Percentiles rank a stretch among this genome's conserved stretches.
Conservation (phyloP, 2,329 filamentous ascomycete genomes). For the Diaporthe citrichinensis region DNA sequence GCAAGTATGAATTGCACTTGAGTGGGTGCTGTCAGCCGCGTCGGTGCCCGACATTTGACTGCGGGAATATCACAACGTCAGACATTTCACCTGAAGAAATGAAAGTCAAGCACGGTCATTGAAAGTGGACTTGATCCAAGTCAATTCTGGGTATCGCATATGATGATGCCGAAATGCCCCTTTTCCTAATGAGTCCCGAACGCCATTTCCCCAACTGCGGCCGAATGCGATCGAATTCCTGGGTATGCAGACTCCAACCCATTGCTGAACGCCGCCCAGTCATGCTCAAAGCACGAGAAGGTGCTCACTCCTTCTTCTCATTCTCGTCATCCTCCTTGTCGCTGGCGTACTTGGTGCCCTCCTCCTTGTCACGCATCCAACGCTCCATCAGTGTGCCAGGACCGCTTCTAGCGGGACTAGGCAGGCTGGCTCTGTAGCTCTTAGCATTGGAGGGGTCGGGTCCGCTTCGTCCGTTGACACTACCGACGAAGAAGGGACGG, state of each 20-base stretch:
- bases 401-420: slow-evolving; percentile 43
- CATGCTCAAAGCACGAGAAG: not conserved
- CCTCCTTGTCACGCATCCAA: slow-evolving; percentile 37
- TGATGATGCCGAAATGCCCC: slow-evolving; percentile 22
- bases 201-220: slow-evolving; percentile 19
- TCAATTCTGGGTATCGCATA: slow-evolving; percentile 36
- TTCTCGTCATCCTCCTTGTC: slow-evolving; percentile 33
- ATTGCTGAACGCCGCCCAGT: not conserved
- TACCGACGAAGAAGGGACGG: slow-evolving; percentile 58
- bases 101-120: not conserved
- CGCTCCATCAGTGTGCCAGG: slow-evolving; percentile 52
- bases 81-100: not conserved
- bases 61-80: not conserved
- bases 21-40: not conserved
- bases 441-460: slow-evolving; percentile 47
- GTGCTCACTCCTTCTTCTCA: slow-evolving; percentile 25
- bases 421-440: slow-evolving; percentile 49
- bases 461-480: slow-evolving; percentile 52
- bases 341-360: slow-evolving; percentile 36
- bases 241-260: slow-evolving; percentile 14
- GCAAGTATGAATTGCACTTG: not conserved
- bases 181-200: slow-evolving; percentile 4
- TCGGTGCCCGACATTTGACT: slow-evolving; percentile 1
- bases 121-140: slow-evolving; percentile 8
- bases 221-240: slow-evolving; percentile 4